Conservation (phyloP, 495 filamentous ascomycete genomes). For the Filosporella fistucella region DNA sequence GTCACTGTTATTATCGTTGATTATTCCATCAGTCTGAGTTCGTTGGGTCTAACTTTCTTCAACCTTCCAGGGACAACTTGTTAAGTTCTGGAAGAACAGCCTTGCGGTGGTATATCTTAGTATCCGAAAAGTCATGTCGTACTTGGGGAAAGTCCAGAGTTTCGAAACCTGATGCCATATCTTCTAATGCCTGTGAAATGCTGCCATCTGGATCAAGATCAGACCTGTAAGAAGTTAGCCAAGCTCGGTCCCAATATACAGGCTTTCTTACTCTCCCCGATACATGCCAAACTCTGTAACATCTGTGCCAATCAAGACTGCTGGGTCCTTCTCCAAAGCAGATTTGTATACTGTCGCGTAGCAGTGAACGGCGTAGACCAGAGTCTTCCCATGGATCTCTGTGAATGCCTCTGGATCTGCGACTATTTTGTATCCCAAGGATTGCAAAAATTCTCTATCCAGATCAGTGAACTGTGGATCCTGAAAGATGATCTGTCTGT, state of each 20-base stretch:
- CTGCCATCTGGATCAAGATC: constrained; percentile 2
- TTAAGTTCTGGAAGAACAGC: too few relatives aligned
- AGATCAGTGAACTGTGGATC: constrained; percentile 64
- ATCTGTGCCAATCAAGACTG: constrained; percentile 22
- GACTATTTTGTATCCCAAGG: constrained; percentile 49
- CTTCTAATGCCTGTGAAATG: constrained; percentile 10
- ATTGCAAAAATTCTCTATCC: constrained; percentile 53
- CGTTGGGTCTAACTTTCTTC: too few relatives aligned
- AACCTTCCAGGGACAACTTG: not conserved
- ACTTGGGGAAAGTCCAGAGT: constrained; percentile 20
- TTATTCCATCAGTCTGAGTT: too few relatives aligned
- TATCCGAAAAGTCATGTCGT: constrained; percentile 24
- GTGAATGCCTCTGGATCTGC: constrained; percentile 53
- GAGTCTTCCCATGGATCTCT: constrained; percentile 37
- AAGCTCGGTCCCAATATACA: not conserved
- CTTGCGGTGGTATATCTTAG: constrained; percentile 24
- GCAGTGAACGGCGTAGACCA: constrained; percentile 60
- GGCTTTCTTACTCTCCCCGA: constrained; percentile 9
- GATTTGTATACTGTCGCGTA: constrained; percentile 38
- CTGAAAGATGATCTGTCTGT: constrained; percentile 52
- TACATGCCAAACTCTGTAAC: constrained; percentile 20
- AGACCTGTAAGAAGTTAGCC: constrained; percentile 1
- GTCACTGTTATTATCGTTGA: too few relatives aligned
- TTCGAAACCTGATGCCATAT: constrained; percentile 16
- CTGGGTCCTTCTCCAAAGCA: constrained; percentile 12